Evolutionary conservation across 1,284 basidiomycete genomes (phyloP).

Genomic region (Boletus sp.): DNA sequence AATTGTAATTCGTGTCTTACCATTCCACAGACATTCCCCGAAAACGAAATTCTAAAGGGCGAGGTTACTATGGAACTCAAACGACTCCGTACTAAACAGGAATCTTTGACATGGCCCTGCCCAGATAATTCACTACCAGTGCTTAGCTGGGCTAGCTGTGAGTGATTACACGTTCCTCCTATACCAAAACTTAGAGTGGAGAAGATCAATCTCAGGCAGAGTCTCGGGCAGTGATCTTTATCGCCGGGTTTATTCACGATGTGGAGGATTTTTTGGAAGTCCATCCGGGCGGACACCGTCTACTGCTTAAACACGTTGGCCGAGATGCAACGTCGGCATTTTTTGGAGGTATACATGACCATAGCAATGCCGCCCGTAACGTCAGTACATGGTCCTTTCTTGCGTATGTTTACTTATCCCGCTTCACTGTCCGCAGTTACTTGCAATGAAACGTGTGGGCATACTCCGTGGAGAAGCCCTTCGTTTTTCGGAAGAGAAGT

Average conservation of each 20-base stretch:
- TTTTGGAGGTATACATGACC: constrained; percentile 90
- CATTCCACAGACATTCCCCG: constrained; percentile 65
- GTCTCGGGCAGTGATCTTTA: constrained; percentile 1
- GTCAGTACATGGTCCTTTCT: constrained; percentile 41
- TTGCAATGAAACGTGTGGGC: constrained; percentile 14
- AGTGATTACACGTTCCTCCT: neutral
- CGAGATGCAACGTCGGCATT: constrained; percentile 88
- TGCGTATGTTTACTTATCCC: no score
- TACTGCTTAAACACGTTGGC: constrained; percentile 69
- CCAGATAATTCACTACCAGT: constrained; percentile 25
- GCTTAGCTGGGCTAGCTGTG: constrained; percentile 9
- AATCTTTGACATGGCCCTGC: constrained; percentile 73
- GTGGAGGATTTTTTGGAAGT: constrained; percentile 8
- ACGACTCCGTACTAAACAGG: constrained; percentile 69
- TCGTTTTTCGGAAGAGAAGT: constrained; percentile 13
- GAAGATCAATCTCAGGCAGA: constrained; percentile 12
- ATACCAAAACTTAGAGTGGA: neutral
- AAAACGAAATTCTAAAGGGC: constrained; percentile 89
- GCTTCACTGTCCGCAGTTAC: constrained; percentile 2
- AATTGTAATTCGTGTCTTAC: neutral
- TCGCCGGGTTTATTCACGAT: constrained; percentile 13
- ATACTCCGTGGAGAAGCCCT: constrained; percentile 8
- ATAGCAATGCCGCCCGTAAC: constrained; percentile 86
- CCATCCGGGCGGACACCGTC: constrained; percentile 73
- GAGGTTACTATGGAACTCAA: constrained; percentile 90